Evolutionary conservation across 305 asterid species (phyloP).

Genomic region (Solanum hybrid): DNA sequence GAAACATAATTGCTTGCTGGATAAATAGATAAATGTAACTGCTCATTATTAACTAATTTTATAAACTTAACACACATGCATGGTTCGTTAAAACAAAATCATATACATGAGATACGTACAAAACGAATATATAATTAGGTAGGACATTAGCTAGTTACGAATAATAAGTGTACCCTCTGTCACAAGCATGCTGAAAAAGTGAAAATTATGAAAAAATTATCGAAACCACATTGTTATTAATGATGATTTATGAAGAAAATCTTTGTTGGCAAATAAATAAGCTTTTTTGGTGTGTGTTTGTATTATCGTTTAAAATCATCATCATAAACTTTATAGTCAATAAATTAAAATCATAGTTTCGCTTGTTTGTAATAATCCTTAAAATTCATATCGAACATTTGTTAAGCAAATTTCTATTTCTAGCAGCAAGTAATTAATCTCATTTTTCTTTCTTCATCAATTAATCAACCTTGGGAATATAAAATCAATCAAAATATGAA

Average conservation of each 20-base stretch:
- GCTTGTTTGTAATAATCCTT: too few relatives aligned
- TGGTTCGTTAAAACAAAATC: neutral
- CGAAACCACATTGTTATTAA: neutral
- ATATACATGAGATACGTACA: neutral
- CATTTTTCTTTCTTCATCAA: neutral
- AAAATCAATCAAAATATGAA: neutral
- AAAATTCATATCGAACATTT: too few relatives aligned
- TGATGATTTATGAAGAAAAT: too few relatives aligned
- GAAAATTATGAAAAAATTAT: neutral
- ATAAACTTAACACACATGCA: neutral
- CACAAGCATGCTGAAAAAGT: neutral
- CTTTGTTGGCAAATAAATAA: too few relatives aligned
- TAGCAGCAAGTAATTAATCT: too few relatives aligned
- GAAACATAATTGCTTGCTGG: too few relatives aligned
- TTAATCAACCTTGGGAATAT: neutral
- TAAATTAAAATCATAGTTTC: too few relatives aligned
- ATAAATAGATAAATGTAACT: neutral
- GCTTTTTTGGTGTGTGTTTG: too few relatives aligned
- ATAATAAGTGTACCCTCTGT: neutral
- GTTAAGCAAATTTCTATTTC: too few relatives aligned
- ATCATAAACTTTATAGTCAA: too few relatives aligned
- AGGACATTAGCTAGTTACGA: neutral
- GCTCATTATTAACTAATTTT: neutral
- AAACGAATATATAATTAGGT: neutral
- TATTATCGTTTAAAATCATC: too few relatives aligned